Percentiles rank a stretch among this genome's conserved stretches.
Evolutionary conservation across 2,329 filamentous ascomycete species (phyloP).

Genomic region (Fusarium odoratissimum): DNA sequence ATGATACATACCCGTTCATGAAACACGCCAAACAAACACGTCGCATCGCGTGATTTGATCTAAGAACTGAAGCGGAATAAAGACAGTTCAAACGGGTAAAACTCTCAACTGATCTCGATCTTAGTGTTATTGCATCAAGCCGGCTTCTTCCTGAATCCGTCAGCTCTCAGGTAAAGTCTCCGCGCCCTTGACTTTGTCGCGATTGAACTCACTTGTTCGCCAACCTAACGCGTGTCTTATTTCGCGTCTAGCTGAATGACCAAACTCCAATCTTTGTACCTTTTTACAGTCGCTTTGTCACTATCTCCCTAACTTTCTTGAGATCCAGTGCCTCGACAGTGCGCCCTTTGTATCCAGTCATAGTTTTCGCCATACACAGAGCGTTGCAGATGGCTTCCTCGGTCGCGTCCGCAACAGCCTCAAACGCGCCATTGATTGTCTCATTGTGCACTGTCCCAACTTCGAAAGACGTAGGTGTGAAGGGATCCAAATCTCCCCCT

Average conservation of each 20-base stretch:
- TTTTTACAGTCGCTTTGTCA: slow-evolving; percentile 47
- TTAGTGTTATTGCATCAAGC: rapidly evolving
- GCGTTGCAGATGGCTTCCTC: slow-evolving; percentile 76
- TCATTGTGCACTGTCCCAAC: slow-evolving; percentile 61
- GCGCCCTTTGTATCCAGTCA: slow-evolving; percentile 63
- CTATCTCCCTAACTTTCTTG: slow-evolving; percentile 58
- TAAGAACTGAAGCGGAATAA: neutral
- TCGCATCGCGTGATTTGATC: neutral
- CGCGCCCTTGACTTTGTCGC: rapidly evolving
- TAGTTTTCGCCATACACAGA: slow-evolving; percentile 69
- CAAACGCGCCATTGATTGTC: slow-evolving; percentile 70
- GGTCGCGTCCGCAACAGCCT: slow-evolving; percentile 70
- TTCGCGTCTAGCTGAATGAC: neutral
- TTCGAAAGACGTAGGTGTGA: slow-evolving; percentile 45
- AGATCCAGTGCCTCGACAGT: slow-evolving; percentile 63
- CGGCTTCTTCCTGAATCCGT: neutral
- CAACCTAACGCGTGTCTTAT: too few species aligned
- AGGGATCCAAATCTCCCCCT: slow-evolving; percentile 53
- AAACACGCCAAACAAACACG: neutral
- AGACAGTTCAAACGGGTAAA: neutral
- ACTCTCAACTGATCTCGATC: rapidly evolving
- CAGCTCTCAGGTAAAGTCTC: neutral
- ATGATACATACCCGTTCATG: neutral
- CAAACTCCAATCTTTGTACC: rapidly evolving
- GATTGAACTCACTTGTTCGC: too few species aligned